Evolutionary conservation across 2,329 filamentous ascomycete genomes (phyloP), one percentile per base, ranked within the genome.

Genomic region (Penicillium sp.): DNA sequence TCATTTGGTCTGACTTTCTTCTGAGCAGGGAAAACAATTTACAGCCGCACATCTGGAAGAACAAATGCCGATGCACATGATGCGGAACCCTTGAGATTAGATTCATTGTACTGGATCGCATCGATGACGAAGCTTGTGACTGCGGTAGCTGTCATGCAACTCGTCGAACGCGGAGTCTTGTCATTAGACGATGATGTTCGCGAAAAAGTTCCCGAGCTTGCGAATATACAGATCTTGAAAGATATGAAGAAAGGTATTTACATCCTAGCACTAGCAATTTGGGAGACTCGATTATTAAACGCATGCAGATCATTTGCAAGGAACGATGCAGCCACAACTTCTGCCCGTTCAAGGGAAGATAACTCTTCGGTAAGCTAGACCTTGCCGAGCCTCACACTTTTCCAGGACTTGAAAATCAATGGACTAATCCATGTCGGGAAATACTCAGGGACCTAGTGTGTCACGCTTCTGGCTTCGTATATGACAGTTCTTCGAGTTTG

Each of bases 81-180:
- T 35, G 19, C 19, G 17, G n/a, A 17, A 9, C 49, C 49, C 5
- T 24, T 35, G 33, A n/a, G 26, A 53, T 10, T 51, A 4, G 85
- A 90, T 45, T 85, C 80, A 5, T 77, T 87, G 1, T 89, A 87
- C 68, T 85, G 82, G 81, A 80, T 84, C 49, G 82, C 82, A 3
- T 82, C 79, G 3, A 83, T 80, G 71, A 81, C 79, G 1, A 81
- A 80, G 60, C 64, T 80, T 30, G 68, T 80, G 3, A 71, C 71
- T 13, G 73, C 72, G 0, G 79, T 81, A 33, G 78, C 78, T 1
- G 76, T 74, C 47, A 75, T 81, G 77, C 79, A 81, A 61, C 72
- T 79, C 8, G 74, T 80, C 1, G 79, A 81, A 69, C 70, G 76
- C 55, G 78, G 77, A 6, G 72, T 71, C 37, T 58, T 81, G 10